Conservation (phyloP, 345 rosid species). For the Mercurialis annua region DNA sequence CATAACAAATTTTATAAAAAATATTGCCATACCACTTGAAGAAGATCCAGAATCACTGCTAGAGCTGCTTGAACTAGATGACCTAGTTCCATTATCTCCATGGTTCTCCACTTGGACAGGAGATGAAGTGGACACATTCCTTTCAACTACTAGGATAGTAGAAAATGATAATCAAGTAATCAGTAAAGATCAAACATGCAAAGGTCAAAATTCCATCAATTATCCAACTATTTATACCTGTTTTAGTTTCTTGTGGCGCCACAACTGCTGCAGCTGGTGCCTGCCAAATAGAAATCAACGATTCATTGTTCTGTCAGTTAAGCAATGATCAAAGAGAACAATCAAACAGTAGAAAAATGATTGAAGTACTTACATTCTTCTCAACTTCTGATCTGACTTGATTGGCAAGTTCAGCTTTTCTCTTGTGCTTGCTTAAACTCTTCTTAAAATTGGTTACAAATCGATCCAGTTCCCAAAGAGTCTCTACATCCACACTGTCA, state of each 20-base stretch:
- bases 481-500: slow-evolving; percentile 94
- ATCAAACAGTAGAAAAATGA: slow-evolving; percentile 1
- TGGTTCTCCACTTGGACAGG: slow-evolving; percentile 59
- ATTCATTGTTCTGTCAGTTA: too few species aligned
- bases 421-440: slow-evolving; percentile 92
- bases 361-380: slow-evolving; percentile 46
- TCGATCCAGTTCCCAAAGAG: slow-evolving; percentile 98
- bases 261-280: slow-evolving; percentile 39
- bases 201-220: background rate
- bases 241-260: slow-evolving; percentile 50
- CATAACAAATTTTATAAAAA: background rate
- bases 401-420: slow-evolving; percentile 87
- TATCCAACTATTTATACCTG: slow-evolving; percentile 39
- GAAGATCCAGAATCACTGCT: slow-evolving; percentile 97
- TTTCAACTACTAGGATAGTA: slow-evolving; percentile 44
- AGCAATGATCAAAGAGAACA: background rate
- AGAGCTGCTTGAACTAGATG: slow-evolving; percentile 96
- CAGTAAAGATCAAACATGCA: slow-evolving; percentile 13
- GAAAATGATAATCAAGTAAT: slow-evolving; percentile 8
- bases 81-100: slow-evolving; percentile 59
- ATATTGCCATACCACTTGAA: slow-evolving; percentile 64
- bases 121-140: slow-evolving; percentile 43
- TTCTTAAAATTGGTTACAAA: slow-evolving; percentile 93
- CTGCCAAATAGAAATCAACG: slow-evolving; percentile 36
- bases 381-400: slow-evolving; percentile 74